Percentiles rank a stretch among this genome's conserved stretches.
phyloP scores from a whole-genome alignment of 306 rosid species.

The Fagus sylvatica region DNA sequence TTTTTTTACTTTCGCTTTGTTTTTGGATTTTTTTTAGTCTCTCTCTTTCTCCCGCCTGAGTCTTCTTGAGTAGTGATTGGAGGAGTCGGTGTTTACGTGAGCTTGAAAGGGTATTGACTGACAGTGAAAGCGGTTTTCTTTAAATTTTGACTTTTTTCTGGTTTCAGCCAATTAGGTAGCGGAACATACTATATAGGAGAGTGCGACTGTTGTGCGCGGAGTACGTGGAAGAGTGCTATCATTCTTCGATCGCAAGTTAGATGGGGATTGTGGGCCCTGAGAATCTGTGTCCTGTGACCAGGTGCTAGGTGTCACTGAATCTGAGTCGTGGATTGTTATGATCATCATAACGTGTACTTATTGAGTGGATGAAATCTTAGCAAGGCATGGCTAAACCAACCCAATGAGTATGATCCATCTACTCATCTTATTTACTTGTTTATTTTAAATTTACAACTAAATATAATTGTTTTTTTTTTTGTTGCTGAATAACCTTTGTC shows the following conservation, averaged over 20 bases:
- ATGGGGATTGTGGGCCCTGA: neutral
- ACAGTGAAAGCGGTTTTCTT: neutral
- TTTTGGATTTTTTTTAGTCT: neutral
- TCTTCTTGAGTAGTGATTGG: neutral
- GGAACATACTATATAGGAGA: neutral
- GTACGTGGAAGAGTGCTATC: neutral
- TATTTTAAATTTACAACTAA: too few species aligned
- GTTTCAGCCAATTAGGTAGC: constrained; percentile 19
- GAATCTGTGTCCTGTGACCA: neutral
- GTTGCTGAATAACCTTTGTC: too few species aligned
- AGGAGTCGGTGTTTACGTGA: constrained; percentile 14
- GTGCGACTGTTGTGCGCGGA: neutral
- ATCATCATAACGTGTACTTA: too few species aligned
- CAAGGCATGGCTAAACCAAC: too few species aligned
- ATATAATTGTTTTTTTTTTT: too few species aligned
- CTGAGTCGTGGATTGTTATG: neutral
- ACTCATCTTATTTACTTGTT: too few species aligned
- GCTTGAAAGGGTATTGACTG: neutral
- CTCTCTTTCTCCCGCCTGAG: constrained; percentile 2
- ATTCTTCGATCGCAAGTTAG: constrained; percentile 21
- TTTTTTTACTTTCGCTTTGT: neutral
- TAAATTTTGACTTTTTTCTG: neutral
- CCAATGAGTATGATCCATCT: too few species aligned
- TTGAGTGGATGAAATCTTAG: neutral
- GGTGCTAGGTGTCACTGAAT: neutral